Conservation (phyloP, 2,329 filamentous ascomycete genomes). For the Cladosporium sp. region DNA sequence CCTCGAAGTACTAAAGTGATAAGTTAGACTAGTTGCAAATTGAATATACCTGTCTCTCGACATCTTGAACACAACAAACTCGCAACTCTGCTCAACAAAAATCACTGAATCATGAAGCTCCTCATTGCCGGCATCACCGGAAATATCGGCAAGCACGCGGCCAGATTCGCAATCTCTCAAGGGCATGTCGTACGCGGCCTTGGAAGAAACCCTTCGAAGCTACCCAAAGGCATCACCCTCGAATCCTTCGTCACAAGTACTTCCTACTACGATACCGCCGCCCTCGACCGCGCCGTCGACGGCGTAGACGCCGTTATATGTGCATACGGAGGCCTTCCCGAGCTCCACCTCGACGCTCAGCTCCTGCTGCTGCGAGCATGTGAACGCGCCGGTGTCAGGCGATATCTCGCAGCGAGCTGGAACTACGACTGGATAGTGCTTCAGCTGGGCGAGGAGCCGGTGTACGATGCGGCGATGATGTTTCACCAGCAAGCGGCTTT, state of each 20-base stretch:
- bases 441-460: slow-evolving; percentile 9
- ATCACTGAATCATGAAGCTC: slow-evolving; percentile 10
- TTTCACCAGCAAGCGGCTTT: slow-evolving; percentile 11
- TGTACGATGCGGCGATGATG: slow-evolving; percentile 11
- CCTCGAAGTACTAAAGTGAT: no score
- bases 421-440: slow-evolving; percentile 15
- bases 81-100: no score
- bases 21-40: no score
- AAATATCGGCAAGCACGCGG: slow-evolving; percentile 15
- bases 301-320: slow-evolving; percentile 14
- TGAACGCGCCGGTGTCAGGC: slow-evolving; percentile 13
- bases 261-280: slow-evolving; percentile 12
- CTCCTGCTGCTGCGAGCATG: slow-evolving; percentile 13
- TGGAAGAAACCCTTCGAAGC: slow-evolving; percentile 45
- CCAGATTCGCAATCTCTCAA: slow-evolving; percentile 30
- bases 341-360: slow-evolving; percentile 15
- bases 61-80: no score
- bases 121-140: slow-evolving; percentile 14
- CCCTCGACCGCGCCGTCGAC: slow-evolving; percentile 11
- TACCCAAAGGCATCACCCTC: slow-evolving; percentile 35
- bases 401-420: slow-evolving; percentile 12
- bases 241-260: slow-evolving; percentile 13
- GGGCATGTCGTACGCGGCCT: slow-evolving; percentile 27
- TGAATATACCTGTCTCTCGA: no score
- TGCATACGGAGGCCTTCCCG: slow-evolving; percentile 14